Base-by-base conservation (phyloP, 306 rosid species). In the Mimosa pudica region DNA sequence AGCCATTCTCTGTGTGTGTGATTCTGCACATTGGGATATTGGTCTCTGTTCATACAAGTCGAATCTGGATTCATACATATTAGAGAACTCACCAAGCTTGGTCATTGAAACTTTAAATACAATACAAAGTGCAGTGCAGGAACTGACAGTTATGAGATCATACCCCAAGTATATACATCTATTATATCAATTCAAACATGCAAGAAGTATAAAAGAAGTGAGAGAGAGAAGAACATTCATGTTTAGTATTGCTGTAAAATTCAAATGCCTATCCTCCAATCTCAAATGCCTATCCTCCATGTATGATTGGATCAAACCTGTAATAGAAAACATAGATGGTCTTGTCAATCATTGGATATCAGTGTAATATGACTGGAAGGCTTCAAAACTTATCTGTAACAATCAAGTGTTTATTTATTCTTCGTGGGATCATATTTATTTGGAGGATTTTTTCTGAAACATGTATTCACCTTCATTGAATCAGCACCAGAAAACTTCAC, bases 361-460 rank as follows among this genome's bases (percentile, higher is more conserved):
- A 52, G 75, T 78, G 77, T 78, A 35, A 35, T 51, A 42, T 41
- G 66, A 74, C 46, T 41, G 82, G 73, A 67, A 71, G 85, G 84
- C 75, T 75, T 70, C 74, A 24, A 83, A 82, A 71, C 57, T 74
- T 68, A 74, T 48, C 10, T 44, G 61, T 20, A 44, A 68, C 8
- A n/a, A 44, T 47, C 8, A 73, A 76, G 78, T 79, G 77, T 86
- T 86, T 88, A 90, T 94, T 86, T 89, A 89, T 92, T 90, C 71
- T 90, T 89, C 44, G 78, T 86, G 66, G 92, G 94, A 81, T 92
- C 90, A 36, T 92, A 82, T 47, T 69, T 75, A 79, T 87, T 88
- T 52, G 90, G 94, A 17, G 94, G 94, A 57, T 88, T 90, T 73
- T 71, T 83, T 78, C 89, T 79, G 76, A 90, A 90, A 76, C 88